A percentile compares a stretch with the other conserved stretches of the same genome.
These are phyloP conservation scores for Sextonia rubra DNA, from an alignment of 164 flowering plant genomes.

Conservation along the genomic window DNA sequence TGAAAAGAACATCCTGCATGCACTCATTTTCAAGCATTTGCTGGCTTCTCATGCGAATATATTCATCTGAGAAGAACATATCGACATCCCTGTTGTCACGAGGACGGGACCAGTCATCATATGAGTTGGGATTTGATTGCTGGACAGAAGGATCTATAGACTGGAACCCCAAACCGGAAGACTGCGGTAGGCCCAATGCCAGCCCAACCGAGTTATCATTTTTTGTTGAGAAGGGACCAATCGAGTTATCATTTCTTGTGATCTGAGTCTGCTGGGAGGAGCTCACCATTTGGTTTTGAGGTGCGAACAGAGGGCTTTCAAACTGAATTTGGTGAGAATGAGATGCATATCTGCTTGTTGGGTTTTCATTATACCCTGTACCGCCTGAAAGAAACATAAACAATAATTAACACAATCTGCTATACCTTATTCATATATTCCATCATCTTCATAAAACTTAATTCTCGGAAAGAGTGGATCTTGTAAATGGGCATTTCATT, in stretches of 20 bases:
- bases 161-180: conserved; percentile 39
- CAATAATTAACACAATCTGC: neutral
- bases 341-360: conserved; percentile 28
- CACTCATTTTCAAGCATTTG: conserved; percentile 95
- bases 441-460: neutral
- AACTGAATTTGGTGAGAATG: conserved; percentile 47
- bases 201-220: conserved; percentile 24
- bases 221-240: no score
- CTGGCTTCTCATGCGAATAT: conserved; percentile 85
- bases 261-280: conserved; percentile 40
- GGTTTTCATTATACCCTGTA: conserved; percentile 38
- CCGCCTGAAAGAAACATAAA: conserved; percentile 12
- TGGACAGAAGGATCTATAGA: conserved; percentile 45
- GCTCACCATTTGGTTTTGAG: conserved; percentile 38
- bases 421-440: no score
- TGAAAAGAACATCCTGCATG: conserved; percentile 87
- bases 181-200: conserved; percentile 56
- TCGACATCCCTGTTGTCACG: conserved; percentile 51
- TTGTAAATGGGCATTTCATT: no score
- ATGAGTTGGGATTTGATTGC: conserved; percentile 42
- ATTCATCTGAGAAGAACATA: conserved; percentile 72
- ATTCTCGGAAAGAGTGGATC: no score
- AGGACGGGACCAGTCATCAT: conserved; percentile 53
- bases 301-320: conserved; percentile 31
- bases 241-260: conserved; percentile 32